Evolutionary conservation across 148 eudicot genomes (phyloP), one percentile per base, ranked within the genome.

Genomic region (Pouteria glomerata): DNA sequence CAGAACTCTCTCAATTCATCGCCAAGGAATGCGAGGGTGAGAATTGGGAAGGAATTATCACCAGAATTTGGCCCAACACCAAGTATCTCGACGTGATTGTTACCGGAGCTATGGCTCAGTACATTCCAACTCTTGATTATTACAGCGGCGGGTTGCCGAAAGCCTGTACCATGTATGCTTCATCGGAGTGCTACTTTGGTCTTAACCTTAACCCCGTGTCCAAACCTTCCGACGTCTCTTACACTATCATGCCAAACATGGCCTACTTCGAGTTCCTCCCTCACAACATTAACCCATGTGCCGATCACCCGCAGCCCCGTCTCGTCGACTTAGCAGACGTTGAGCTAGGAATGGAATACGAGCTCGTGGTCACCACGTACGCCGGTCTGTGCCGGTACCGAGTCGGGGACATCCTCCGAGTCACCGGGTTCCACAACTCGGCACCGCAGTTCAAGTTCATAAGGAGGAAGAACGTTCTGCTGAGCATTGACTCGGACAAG

Each of bases 241-340:
- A 92, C 71, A 92, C 97, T 21, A 86, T 92, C 35, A 66, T 92
- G 88, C 97, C 97, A 0, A 92, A 92, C 66, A 79, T 92, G 93
- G 97, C 76, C 3, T 92, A 85, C 66, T 92, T 92, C 64, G 97
- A 92, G 81, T 92, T 92, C 84, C 71, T 90, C 70, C 90, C 91
- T 5, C 89, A 88, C 11, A 80, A 75, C 61, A 35, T 81, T 16
- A 16, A 51, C 18, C 42, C 79, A n/a, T n/a, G n/a, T 68, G 14
- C 63, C 58, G 42, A 42, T 7, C 66, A 74, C 79, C 70, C 87
- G 1, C 71, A 61, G 10, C 71, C 87, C 31, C 75, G 56, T 0
- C 82, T 88, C 1, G 88, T 90, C 1, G 90, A 86, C 61, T 74
- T 88, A 45, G 89, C 88, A 0, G 78, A 81, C 52, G 79, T 92